A percentile compares a stretch with the other conserved stretches of the same genome.
Conservation (phyloP, 2,329 filamentous ascomycete species). For the Capronia epimyces region DNA sequence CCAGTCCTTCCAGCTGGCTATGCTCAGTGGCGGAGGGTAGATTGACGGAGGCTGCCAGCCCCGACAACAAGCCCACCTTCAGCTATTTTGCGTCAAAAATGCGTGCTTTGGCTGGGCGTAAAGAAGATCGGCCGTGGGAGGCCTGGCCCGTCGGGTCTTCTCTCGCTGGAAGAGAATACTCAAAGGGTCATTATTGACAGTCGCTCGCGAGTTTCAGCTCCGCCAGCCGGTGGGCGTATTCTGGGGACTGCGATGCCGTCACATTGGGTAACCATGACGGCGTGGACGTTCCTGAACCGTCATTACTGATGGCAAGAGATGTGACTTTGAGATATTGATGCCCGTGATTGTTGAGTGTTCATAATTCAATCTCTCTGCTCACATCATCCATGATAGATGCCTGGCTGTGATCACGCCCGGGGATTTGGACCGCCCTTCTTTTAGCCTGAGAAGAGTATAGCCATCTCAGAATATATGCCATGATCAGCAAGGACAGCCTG, state of each 20-base stretch:
- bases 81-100: slow-evolving; percentile 16
- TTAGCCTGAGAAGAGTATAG: too few species aligned
- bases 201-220: slow-evolving; percentile 17
- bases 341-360: slow-evolving; percentile 1
- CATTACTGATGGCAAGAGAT: slow-evolving; percentile 6
- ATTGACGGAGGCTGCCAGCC: slow-evolving; percentile 16
- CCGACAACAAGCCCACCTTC: slow-evolving; percentile 16
- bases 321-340: slow-evolving; percentile 16
- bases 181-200: slow-evolving; percentile 12
- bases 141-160: slow-evolving; percentile 7
- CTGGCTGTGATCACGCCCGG: too few species aligned
- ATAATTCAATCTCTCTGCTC: neutral
- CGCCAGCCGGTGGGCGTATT: slow-evolving; percentile 19
- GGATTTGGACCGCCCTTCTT: too few species aligned
- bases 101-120: slow-evolving; percentile 9
- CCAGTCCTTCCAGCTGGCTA: slow-evolving; percentile 6
- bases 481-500: too few species aligned
- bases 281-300: neutral
- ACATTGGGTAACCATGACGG: slow-evolving; percentile 2
- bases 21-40: slow-evolving; percentile 2
- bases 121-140: slow-evolving; percentile 8
- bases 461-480: too few species aligned
- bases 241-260: slow-evolving; percentile 12
- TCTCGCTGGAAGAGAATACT: slow-evolving; percentile 22
- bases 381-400: too few species aligned